Evolutionary conservation across 192 early-diverging fungal genomes (phyloP), one percentile per base, ranked within the genome.

Genomic region (Lobosporangium transversale): DNA sequence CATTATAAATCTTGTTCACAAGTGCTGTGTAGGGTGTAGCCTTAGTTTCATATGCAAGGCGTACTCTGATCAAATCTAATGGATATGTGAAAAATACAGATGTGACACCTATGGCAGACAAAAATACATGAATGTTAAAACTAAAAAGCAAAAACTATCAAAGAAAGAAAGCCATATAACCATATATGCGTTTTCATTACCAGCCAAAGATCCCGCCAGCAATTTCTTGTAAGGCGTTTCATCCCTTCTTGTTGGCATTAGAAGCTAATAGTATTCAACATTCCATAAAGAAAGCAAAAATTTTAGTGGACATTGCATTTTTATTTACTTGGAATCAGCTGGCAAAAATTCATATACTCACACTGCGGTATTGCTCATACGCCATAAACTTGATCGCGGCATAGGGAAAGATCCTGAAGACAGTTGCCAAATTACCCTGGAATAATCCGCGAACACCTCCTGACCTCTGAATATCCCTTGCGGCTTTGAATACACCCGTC

Each of bases 371-470:
- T 80, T 99, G 96, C 83, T 99, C 97, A 76, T 94, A 97, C 9
- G 90, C 90, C 87, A 97, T 95, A 69, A 97, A 99, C 78, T 98
- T 98, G 78, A 99, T 93, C 10, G 95, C 94, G 0, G 95, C 94
- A 68, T 98, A 99, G 4, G 97, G 97, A 76, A 98, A 98, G 61
- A 99, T 97, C 29, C 97, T 83, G 1, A 96, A 82, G 4, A 99
- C 81, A 31, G 96, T 96, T 40, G 94, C 96, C 21, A 90, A 94
- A 70, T 99, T 95, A 37, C 97, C 97, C 82, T 96, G 95, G 60
- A 96, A 97, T 23, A 99, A 84, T 6, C 95, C 96, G 4, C 79
- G 79, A 3, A 91, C 31, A 0, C 97, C 97, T 74, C 87, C 84
- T 15, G 81, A 70, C 53, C 74, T 68, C 33, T 92, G 84, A 33